phyloP scores from a whole-genome alignment of 495 filamentous ascomycete species.

The Aspergillus bertholletiae region DNA sequence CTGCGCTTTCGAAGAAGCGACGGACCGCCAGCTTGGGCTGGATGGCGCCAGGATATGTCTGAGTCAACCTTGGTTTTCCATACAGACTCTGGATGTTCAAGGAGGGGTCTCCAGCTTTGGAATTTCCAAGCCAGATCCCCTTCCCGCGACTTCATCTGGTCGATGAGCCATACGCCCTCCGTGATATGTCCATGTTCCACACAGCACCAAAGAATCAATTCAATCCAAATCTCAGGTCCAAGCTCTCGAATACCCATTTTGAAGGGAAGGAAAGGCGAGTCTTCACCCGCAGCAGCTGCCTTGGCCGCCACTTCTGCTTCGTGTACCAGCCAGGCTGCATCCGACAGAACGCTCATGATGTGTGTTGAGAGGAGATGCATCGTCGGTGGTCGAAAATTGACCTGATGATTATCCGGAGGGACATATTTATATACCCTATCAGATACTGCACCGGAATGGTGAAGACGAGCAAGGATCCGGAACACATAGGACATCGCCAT shows the following conservation, averaged over 20 bases:
- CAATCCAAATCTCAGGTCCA: conserved; percentile 60
- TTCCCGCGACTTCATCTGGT: conserved; percentile 30
- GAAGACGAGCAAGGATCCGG: conserved; percentile 56
- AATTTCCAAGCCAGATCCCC: conserved; percentile 35
- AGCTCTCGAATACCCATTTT: conserved; percentile 50
- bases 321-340: conserved; percentile 57
- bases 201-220: conserved; percentile 65
- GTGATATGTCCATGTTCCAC: conserved; percentile 56
- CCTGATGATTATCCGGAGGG: conserved; percentile 26
- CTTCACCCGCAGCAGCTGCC: conserved; percentile 44
- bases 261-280: conserved; percentile 49
- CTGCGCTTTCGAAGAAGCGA: conserved; percentile 14
- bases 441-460: conserved; percentile 55
- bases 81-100: conserved; percentile 23
- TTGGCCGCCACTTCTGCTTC: conserved; percentile 41
- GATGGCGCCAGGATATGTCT: conserved; percentile 33
- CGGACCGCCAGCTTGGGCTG: conserved; percentile 15
- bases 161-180: conserved; percentile 50
- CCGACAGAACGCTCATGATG: conserved; percentile 59
- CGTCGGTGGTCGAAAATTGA: conserved; percentile 51
- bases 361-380: conserved; percentile 53
- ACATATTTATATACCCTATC: conserved; percentile 53
- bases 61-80: conserved; percentile 31
- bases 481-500: conserved; percentile 55
- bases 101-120: conserved; percentile 36